These are phyloP conservation scores for Chenopodium formosanum DNA, from an alignment of 148 eudicot species.

Conservation along the genomic window DNA sequence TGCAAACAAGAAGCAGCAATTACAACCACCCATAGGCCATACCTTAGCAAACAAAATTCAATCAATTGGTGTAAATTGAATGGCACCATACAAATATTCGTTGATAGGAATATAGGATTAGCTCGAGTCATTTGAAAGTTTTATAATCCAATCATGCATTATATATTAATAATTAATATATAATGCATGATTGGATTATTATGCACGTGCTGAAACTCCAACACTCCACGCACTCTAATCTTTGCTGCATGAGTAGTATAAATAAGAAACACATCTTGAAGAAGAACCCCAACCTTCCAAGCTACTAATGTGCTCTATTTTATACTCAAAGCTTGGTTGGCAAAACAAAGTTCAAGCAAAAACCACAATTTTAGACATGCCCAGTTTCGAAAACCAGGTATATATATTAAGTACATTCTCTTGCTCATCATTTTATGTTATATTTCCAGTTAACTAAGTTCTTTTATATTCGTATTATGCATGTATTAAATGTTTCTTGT, in stretches of 20 bases:
- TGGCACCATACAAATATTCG: background rate
- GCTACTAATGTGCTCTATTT: background rate
- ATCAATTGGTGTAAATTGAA: background rate
- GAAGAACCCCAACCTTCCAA: background rate
- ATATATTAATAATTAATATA: background rate
- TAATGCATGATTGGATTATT: background rate
- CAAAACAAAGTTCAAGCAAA: background rate
- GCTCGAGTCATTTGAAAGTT: too few relatives aligned
- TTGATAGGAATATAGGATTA: too few relatives aligned
- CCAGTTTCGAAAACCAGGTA: background rate
- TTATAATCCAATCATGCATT: too few relatives aligned
- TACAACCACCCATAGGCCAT: background rate
- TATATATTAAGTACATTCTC: background rate
- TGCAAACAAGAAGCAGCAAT: background rate
- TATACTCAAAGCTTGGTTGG: background rate
- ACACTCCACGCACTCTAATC: background rate
- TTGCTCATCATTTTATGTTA: too few relatives aligned
- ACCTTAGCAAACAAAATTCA: background rate
- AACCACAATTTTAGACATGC: background rate
- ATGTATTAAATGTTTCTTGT: too few relatives aligned
- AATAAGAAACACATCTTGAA: background rate
- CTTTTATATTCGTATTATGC: too few relatives aligned
- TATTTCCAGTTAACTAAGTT: background rate
- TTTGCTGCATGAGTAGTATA: slow-evolving; percentile 3
- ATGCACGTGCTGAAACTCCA: slow-evolving; percentile 13